Evolutionary conservation across 116 monocot genomes (phyloP).

Genomic region (Phalaenopsis hybrid): DNA sequence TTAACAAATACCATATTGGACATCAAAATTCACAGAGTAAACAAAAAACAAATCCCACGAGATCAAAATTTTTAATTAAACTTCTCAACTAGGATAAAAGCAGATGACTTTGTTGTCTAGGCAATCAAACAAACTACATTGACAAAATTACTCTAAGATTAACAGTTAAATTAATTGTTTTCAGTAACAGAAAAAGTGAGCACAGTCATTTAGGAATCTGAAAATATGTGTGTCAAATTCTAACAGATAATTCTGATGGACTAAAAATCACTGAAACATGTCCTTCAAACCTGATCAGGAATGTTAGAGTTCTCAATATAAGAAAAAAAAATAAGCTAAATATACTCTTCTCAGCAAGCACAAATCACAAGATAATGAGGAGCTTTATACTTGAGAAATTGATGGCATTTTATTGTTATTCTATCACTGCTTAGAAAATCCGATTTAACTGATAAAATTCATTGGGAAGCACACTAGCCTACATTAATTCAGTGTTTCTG

Average conservation of each 20-base stretch:
- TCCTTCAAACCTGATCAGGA: not conserved
- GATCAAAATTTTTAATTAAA: not conserved
- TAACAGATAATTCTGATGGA: not conserved
- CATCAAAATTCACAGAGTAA: not conserved
- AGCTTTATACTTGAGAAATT: not conserved
- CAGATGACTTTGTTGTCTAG: not conserved
- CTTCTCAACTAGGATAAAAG: not conserved
- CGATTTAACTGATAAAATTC: not conserved
- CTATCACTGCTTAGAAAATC: not conserved
- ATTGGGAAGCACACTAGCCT: not conserved
- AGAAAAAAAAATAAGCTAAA: not conserved
- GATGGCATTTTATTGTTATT: not conserved
- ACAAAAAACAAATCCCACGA: not conserved
- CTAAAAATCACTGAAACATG: slow-evolving; percentile 1
- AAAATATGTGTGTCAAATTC: not conserved
- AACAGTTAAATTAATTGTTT: not conserved
- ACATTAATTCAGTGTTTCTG: not conserved
- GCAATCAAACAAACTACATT: not conserved
- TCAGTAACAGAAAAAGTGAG: not conserved
- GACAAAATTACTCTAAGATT: not conserved
- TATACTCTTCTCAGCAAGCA: not conserved
- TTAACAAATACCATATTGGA: not conserved
- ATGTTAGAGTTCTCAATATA: not conserved
- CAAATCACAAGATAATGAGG: not conserved
- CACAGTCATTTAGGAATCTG: not conserved